These are phyloP conservation scores for Candida parachauliodes DNA, from an alignment of 805 yeast species.

Conservation along the genomic window DNA sequence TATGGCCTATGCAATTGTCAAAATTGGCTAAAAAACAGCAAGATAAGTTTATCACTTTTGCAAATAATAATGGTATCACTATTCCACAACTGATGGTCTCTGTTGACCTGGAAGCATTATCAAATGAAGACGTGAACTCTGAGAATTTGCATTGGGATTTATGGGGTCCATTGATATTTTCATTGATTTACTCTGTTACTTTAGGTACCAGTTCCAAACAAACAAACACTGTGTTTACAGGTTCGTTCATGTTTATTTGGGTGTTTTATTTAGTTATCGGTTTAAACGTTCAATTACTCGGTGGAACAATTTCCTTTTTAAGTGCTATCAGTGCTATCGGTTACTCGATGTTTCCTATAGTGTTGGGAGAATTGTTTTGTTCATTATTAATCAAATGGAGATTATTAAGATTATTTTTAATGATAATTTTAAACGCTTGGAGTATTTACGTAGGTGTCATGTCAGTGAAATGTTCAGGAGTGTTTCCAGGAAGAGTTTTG, in stretches of 20 bases:
- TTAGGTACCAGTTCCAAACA: conserved; percentile 47
- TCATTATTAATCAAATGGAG: conserved; percentile 44
- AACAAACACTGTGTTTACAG: conserved; percentile 55
- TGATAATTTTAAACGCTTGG: conserved; percentile 52
- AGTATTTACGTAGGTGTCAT: conserved; percentile 60
- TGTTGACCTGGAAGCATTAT: conserved; percentile 30
- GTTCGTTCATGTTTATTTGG: conserved; percentile 64
- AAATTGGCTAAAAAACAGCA: conserved; percentile 35
- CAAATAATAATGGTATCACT: conserved; percentile 31
- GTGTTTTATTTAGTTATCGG: conserved; percentile 58
- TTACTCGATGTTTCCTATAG: conserved; percentile 64
- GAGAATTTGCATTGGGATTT: conserved; percentile 53
- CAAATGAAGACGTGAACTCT: conserved; percentile 18
- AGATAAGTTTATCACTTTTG: conserved; percentile 29
- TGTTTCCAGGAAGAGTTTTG: conserved; percentile 55
- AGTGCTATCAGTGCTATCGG: conserved; percentile 70
- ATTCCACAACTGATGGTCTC: conserved; percentile 33
- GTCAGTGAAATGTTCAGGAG: conserved; percentile 64
- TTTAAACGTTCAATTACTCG: conserved; percentile 59
- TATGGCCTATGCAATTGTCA: conserved; percentile 43
- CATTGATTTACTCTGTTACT: conserved; percentile 51
- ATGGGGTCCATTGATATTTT: conserved; percentile 71
- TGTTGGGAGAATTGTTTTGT: conserved; percentile 49
- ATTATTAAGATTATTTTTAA: conserved; percentile 46
- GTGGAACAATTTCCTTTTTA: conserved; percentile 61